phyloP scores from a whole-genome alignment of 306 rosid species.

The Glycyrrhiza uralensis region DNA sequence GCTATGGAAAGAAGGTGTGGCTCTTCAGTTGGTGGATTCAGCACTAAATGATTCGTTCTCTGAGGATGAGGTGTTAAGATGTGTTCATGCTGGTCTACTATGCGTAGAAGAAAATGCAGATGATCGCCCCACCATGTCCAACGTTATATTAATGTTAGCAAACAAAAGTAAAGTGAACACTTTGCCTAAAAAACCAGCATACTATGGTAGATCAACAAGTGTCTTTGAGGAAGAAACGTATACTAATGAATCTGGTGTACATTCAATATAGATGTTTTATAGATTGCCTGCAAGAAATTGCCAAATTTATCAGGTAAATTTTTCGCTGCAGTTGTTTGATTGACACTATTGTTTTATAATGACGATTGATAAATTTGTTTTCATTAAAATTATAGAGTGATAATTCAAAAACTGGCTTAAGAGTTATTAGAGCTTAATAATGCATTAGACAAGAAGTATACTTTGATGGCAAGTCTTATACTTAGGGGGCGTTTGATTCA shows the following conservation, averaged over 20 bases:
- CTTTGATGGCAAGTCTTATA: too few relatives aligned
- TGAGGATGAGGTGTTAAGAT: constrained; percentile 16
- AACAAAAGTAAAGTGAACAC: background rate
- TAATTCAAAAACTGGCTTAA: too few relatives aligned
- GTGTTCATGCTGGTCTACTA: constrained; percentile 21
- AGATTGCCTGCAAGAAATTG: too few relatives aligned
- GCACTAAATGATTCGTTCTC: background rate
- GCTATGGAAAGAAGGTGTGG: constrained; percentile 1
- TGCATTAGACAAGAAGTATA: too few relatives aligned
- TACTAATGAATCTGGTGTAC: background rate
- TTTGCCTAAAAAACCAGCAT: constrained; percentile 29
- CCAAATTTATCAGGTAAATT: too few relatives aligned
- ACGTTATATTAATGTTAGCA: constrained; percentile 15
- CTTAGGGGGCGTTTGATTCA: too few relatives aligned
- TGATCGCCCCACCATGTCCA: constrained; percentile 28
- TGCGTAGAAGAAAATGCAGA: constrained; percentile 25
- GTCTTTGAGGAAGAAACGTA: background rate
- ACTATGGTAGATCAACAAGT: background rate
- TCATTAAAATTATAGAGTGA: too few relatives aligned
- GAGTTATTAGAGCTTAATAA: too few relatives aligned
- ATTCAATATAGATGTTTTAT: background rate
- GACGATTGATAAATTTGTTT: too few relatives aligned
- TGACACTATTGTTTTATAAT: too few relatives aligned
- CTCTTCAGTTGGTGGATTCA: constrained; percentile 17
- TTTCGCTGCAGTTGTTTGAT: too few relatives aligned